Percentiles rank a stretch among this genome's conserved stretches.
Evolutionary conservation across 2,329 filamentous ascomycete species (phyloP).

Genomic region (Metarhizium humberi): DNA sequence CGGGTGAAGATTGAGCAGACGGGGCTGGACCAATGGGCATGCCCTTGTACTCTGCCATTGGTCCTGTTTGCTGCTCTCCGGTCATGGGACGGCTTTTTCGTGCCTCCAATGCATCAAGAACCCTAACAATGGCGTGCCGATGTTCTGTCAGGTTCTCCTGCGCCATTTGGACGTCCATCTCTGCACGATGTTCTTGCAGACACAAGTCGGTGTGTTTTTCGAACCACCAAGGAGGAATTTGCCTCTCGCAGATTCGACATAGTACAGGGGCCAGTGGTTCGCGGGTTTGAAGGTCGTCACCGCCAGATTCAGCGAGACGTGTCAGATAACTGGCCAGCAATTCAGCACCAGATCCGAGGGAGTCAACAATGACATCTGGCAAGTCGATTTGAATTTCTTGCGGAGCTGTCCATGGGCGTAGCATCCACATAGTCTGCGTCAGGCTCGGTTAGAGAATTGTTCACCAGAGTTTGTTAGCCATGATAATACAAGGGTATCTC

Average conservation of each 20-base stretch:
- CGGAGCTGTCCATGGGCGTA: conserved; percentile 79
- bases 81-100: conserved; percentile 56
- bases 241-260: conserved; percentile 93
- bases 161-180: conserved; percentile 95
- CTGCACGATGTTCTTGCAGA: conserved; percentile 87
- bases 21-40: conserved; percentile 71
- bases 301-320: conserved; percentile 72
- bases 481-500: conserved; percentile 29
- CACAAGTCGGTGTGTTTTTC: conserved; percentile 98
- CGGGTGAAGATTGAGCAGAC: conserved; percentile 62
- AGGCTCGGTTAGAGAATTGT: neutral
- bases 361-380: conserved; percentile 80
- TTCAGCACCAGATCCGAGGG: conserved; percentile 87
- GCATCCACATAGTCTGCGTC: conserved; percentile 95
- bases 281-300: conserved; percentile 65
- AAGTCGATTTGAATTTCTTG: conserved; percentile 95
- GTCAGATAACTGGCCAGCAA: conserved; percentile 91
- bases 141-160: conserved; percentile 91
- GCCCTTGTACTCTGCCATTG: conserved; percentile 77
- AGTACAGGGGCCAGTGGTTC: conserved; percentile 81
- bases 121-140: conserved; percentile 87
- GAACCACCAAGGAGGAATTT: conserved; percentile 99
- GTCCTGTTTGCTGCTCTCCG: conserved; percentile 41
- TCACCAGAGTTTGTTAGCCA: neutral
- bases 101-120: conserved; percentile 84